Percentiles rank a stretch among this genome's conserved stretches.
Conservation (phyloP, 1,284 basidiomycete species). For the Sutorius eximius region DNA sequence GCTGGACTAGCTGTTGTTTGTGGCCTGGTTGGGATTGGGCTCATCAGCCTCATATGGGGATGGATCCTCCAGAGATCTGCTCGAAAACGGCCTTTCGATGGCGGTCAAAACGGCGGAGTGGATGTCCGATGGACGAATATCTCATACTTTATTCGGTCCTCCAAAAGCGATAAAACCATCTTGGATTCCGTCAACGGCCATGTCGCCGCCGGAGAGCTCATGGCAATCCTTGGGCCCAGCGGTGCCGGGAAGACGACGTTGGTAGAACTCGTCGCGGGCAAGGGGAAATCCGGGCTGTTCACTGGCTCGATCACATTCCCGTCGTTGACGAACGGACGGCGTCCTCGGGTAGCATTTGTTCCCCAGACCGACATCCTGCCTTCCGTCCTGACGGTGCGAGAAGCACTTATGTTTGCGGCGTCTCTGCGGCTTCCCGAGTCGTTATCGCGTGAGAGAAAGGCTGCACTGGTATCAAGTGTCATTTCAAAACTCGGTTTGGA, state of each 20-base stretch:
- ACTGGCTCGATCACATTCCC: constrained; percentile 66
- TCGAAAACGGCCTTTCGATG: constrained; percentile 42
- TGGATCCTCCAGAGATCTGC: constrained; percentile 62
- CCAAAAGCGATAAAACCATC: constrained; percentile 62
- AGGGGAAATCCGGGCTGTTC: constrained; percentile 67
- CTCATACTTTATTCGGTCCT: constrained; percentile 58
- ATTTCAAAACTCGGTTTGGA: constrained; percentile 76
- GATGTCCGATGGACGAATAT: constrained; percentile 71
- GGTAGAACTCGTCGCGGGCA: constrained; percentile 81
- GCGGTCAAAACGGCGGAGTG: constrained; percentile 48
- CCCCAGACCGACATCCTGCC: constrained; percentile 85
- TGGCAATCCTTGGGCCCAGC: constrained; percentile 86
- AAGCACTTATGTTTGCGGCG: constrained; percentile 83
- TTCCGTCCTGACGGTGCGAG: constrained; percentile 76
- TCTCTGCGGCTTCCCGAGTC: constrained; percentile 80
- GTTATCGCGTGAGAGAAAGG: constrained; percentile 66
- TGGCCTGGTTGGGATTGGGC: constrained; percentile 55
- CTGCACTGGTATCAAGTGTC: constrained; percentile 65
- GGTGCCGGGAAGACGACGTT: constrained; percentile 87
- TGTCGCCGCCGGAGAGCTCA: constrained; percentile 76
- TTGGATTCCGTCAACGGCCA: constrained; percentile 68
- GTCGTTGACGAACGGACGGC: constrained; percentile 29
- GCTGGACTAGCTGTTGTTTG: constrained; percentile 85
- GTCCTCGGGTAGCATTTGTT: constrained; percentile 74
- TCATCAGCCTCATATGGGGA: constrained; percentile 62